These are phyloP conservation scores for Trametes gibbosa DNA, from an alignment of 768 basidiomycete species.

Conservation along the genomic window DNA sequence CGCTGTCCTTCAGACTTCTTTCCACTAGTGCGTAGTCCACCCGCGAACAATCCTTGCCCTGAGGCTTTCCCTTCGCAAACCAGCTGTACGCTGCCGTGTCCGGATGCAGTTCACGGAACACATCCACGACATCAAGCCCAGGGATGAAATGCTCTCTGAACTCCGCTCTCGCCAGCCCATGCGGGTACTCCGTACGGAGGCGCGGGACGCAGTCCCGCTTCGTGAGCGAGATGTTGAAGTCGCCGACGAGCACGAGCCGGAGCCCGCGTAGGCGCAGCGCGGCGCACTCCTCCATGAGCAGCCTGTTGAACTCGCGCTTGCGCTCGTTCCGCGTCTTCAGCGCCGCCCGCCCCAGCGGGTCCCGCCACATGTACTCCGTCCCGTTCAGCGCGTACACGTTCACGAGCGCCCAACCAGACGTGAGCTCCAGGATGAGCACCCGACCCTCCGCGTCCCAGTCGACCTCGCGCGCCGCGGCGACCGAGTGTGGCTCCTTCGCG, in stretches of 20 bases:
- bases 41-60: constrained; percentile 24
- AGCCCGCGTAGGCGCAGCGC: constrained; percentile 23
- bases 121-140: constrained; percentile 19
- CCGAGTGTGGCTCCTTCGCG: constrained; percentile 12
- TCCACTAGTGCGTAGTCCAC: constrained; percentile 28
- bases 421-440: constrained; percentile 26
- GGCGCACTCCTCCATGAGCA: constrained; percentile 22
- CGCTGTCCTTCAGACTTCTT: constrained; percentile 11
- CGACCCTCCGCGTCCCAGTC: constrained; percentile 27
- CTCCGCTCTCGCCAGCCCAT: constrained; percentile 23
- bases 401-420: constrained; percentile 26
- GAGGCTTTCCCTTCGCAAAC: constrained; percentile 28
- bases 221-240: constrained; percentile 28
- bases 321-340: constrained; percentile 28
- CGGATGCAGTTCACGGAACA: constrained; percentile 22
- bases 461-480: constrained; percentile 23
- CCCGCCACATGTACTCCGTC: constrained; percentile 28
- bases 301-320: constrained; percentile 27
- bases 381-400: constrained; percentile 30
- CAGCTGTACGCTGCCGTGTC: constrained; percentile 24
- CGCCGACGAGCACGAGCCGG: constrained; percentile 24
- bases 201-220: constrained; percentile 23
- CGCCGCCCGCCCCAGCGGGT: constrained; percentile 14
- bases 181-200: constrained; percentile 25
- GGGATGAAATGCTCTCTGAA: constrained; percentile 28